Base-by-base conservation (phyloP, 352 stramenopile species). In the Phytophthora melonis region DNA sequence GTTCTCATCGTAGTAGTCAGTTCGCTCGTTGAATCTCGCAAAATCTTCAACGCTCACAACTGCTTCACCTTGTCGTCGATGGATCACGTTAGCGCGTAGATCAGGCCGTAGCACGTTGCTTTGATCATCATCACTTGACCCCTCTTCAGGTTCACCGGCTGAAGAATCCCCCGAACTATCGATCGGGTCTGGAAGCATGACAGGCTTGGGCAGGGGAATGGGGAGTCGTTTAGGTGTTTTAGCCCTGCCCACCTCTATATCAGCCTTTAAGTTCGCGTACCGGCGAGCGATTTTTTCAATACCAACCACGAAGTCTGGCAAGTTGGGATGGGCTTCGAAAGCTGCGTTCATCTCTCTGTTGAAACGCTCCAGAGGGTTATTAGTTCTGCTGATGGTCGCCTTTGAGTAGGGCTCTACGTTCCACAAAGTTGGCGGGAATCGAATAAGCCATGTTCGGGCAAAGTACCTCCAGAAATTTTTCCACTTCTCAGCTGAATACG, bases 361-460 rank as follows among this genome's bases (percentile, higher is more conserved):
- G 13, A 78, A 78, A 8, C 69, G 43, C 27, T 81, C 74, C 0
- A 81, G 43, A 0, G 62, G 52, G 52, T 81, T 81, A 36, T 73
- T 70, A 0, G 55, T 64, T 14, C 43, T 19, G 27, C 63, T 70
- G 9, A 64, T 10, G 0, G 13, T 7, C 0, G 7, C 16, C 1
- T 32, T 19, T 23, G 63, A 21, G 18, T 25, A 39, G 3, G 55
- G 43, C 7, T 52, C 45, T 0, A 68, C 53, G 50, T 68, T 68
- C 62, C 62, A 68, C 3, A 68, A 14, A 18, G 1, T 2, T 3
- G 62, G 53, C 25, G 3, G 62, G 39, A 62, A 68, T 5, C n/a
- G 30, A 5, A 57, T 1, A 57, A 68, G 62, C 53, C 62, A 68
- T 0, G 62, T 61, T 9, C 23, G 5, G 19, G 10, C 8, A 25